phyloP scores from a whole-genome alignment of 192 early-diverging fungal genomes.

The Backusella tuberculispora region DNA sequence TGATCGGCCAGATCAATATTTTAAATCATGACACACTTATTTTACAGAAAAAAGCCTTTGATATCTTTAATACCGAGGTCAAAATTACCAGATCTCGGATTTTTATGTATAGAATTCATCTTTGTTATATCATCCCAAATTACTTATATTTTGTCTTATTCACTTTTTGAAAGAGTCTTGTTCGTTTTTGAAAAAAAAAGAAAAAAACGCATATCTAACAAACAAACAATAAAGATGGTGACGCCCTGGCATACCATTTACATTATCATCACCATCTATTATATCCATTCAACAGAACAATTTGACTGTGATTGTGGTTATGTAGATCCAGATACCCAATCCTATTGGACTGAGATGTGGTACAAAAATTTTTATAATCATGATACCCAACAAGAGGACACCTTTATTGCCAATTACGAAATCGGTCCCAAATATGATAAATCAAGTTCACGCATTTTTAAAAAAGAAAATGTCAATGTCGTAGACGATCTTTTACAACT shows the following conservation, averaged over 20 bases:
- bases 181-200: not conserved
- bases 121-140: too few relatives aligned
- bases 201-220: not conserved
- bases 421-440: conserved; percentile 22
- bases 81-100: too few relatives aligned
- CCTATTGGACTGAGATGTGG: conserved; percentile 27
- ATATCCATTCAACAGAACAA: not conserved
- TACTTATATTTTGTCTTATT: too few relatives aligned
- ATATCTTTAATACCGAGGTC: too few relatives aligned
- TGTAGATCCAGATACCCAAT: not conserved
- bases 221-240: not conserved
- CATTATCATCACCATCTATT: not conserved
- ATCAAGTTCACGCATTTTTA: conserved; percentile 10
- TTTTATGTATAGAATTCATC: too few relatives aligned
- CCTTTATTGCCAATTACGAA: conserved; percentile 27
- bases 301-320: conserved; percentile 35
- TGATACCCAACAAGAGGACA: conserved; percentile 2
- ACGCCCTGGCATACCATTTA: not conserved
- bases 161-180: too few relatives aligned
- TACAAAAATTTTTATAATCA: conserved; percentile 14
- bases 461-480: conserved; percentile 20
- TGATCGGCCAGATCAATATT: too few relatives aligned
- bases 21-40: too few relatives aligned
- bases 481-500: conserved; percentile 11
- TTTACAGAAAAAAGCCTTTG: too few relatives aligned